A percentile compares a stretch with the other conserved stretches of the same genome.
phyloP scores from a whole-genome alignment of 2,329 filamentous ascomycete genomes.

The Stenocarpella maydis region DNA sequence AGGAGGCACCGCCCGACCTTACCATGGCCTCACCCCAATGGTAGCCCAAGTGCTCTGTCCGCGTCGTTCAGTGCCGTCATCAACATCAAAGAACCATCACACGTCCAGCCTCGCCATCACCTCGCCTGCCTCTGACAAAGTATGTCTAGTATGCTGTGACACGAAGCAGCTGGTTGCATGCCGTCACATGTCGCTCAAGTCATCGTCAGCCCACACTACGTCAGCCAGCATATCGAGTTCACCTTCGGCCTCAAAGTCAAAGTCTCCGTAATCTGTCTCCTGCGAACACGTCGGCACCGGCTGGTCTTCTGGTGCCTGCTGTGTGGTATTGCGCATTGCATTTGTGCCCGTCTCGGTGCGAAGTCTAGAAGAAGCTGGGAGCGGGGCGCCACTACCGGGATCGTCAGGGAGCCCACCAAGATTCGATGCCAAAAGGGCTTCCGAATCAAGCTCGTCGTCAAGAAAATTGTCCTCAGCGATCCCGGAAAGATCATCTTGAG shows the following conservation, averaged over 20 bases:
- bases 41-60: background rate
- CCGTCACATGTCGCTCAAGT: slow-evolving; percentile 28
- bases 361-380: background rate
- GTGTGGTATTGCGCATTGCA: background rate
- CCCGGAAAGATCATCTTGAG: background rate
- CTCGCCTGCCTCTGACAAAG: background rate
- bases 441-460: background rate
- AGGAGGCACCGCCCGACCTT: background rate
- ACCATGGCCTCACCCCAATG: background rate
- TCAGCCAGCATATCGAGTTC: slow-evolving; percentile 27
- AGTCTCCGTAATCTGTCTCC: slow-evolving; percentile 44
- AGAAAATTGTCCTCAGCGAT: background rate
- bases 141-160: background rate
- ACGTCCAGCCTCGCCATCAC: background rate
- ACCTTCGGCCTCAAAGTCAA: slow-evolving; percentile 24
- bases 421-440: background rate
- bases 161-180: background rate
- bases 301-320: background rate
- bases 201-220: slow-evolving; percentile 22
- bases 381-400: background rate
- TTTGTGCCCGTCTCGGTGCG: background rate
- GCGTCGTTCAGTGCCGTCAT: background rate
- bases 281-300: slow-evolving; percentile 38
- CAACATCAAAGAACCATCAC: background rate
- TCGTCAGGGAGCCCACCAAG: background rate